Evolutionary conservation across 1,139 yeast species (phyloP), one percentile per base, ranked within the genome.

Genomic region (Candida tunisiensis): DNA sequence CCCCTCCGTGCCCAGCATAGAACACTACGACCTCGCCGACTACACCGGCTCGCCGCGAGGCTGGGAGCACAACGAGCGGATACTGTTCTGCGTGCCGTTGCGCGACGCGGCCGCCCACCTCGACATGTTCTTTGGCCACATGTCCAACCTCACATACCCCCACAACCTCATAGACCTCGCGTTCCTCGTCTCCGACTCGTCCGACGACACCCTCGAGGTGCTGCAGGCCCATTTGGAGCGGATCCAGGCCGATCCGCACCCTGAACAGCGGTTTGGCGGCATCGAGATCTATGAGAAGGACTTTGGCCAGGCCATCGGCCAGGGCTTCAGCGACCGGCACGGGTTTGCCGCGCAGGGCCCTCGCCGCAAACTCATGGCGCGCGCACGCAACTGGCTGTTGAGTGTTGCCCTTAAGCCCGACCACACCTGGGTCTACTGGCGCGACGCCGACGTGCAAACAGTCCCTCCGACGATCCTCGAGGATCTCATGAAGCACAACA

Each of bases 281-380:
- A 62, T 69, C 30, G 70, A 67, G 42, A 66, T 73, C 25, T 70
- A 50, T 41, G 73, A 69, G 45, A 71, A 71, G 40, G 78, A 73
- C 47, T 73, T 73, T 42, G 82, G 82, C 21, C 78, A 70, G 37
- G 56, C 60, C 15, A 65, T 73, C 31, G 80, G 80, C 25, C 80
- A 73, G 45, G 93, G 94, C 4, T 83, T 88, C 47, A 69, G 78
- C 40, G 80, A 72, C 40, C 57, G 82, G 35, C 82, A 73, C 41
- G 79, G 80, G 3, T 72, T 74, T 37, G 70, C 63, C 19, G 80
- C 75, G 2, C 82, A 73, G 45, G 82, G 79, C 3, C 72, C 71
- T 28, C 59, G 82, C 39, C 57, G 82, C 38, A 73, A 73, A 45
- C 54, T 72, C 29, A 73, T 73, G 82, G 82, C 74, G 9, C 59